These are phyloP conservation scores for Lactifluus piperatus DNA, from an alignment of 768 basidiomycete species.

Conservation along the genomic window DNA sequence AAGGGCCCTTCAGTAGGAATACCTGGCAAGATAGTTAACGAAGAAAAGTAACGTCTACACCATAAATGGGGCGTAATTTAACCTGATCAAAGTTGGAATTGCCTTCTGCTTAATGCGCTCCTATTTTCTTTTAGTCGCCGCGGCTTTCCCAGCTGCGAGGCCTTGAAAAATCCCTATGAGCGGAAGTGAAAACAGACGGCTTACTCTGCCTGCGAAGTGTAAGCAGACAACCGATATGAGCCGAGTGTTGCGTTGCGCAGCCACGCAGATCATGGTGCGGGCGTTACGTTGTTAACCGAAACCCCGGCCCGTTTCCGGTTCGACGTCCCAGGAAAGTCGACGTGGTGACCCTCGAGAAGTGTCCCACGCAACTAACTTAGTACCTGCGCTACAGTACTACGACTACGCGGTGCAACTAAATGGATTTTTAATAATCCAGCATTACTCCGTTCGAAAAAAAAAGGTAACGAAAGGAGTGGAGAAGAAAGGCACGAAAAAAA, in stretches of 20 bases:
- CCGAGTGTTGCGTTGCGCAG: too few relatives aligned
- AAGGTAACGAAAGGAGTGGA: too few relatives aligned
- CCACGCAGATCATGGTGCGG: too few relatives aligned
- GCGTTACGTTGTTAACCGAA: too few relatives aligned
- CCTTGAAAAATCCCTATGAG: background rate
- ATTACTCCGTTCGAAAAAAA: background rate
- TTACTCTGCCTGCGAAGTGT: too few relatives aligned
- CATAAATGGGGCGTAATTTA: background rate
- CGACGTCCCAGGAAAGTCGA: background rate
- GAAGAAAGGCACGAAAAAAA: too few relatives aligned
- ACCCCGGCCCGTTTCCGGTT: too few relatives aligned
- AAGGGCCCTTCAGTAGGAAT: background rate
- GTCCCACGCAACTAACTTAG: too few relatives aligned
- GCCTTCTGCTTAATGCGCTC: background rate
- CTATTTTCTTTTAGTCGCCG: background rate
- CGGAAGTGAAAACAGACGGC: background rate
- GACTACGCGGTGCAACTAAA: background rate
- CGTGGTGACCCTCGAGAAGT: too few relatives aligned
- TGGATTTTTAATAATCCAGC: background rate
- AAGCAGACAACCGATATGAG: background rate
- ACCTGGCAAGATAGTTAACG: background rate
- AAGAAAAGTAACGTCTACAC: background rate
- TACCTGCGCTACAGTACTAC: background rate
- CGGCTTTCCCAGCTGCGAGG: background rate
- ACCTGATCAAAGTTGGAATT: background rate